phyloP scores from a whole-genome alignment of 495 filamentous ascomycete species.

The Penicillium mononematosum region DNA sequence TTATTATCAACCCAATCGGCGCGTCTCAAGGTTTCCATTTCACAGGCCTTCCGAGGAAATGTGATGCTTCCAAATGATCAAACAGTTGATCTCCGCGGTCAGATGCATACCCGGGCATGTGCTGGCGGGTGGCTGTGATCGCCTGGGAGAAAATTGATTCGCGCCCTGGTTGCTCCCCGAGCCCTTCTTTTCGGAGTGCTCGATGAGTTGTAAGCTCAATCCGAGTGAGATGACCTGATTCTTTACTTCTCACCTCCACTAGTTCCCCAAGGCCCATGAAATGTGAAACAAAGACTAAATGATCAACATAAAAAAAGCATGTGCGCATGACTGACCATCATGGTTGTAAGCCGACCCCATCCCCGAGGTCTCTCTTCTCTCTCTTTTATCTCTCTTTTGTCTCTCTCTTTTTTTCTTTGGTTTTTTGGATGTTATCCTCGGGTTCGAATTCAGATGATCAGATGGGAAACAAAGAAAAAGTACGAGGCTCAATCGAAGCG shows the following conservation, averaged over 20 bases:
- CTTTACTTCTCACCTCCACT: neutral
- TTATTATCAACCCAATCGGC: constrained; percentile 14
- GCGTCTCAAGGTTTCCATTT: constrained; percentile 7
- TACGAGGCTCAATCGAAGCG: constrained; percentile 29
- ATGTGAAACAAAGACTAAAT: constrained; percentile 25
- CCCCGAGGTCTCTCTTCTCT: constrained; percentile 15
- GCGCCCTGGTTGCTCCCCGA: neutral
- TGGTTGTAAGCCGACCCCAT: constrained; percentile 43
- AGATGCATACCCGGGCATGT: constrained; percentile 21
- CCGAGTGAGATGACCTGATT: neutral
- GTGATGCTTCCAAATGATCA: constrained; percentile 14
- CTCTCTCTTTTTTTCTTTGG: neutral
- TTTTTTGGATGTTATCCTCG: neutral
- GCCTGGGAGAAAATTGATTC: neutral
- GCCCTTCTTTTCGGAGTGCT: neutral
- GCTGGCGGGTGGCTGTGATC: neutral
- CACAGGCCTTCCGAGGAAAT: constrained; percentile 5
- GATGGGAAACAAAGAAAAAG: neutral
- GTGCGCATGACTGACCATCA: constrained; percentile 41
- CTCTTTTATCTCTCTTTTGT: constrained; percentile 11
- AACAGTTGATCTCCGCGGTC: constrained; percentile 19
- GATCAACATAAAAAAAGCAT: constrained; percentile 14
- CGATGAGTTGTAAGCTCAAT: neutral
- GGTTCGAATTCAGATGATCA: neutral
- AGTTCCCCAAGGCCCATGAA: constrained; percentile 6